Evolutionary conservation across 495 filamentous ascomycete genomes (phyloP).

Genomic region (Trypethelium eluteriae): DNA sequence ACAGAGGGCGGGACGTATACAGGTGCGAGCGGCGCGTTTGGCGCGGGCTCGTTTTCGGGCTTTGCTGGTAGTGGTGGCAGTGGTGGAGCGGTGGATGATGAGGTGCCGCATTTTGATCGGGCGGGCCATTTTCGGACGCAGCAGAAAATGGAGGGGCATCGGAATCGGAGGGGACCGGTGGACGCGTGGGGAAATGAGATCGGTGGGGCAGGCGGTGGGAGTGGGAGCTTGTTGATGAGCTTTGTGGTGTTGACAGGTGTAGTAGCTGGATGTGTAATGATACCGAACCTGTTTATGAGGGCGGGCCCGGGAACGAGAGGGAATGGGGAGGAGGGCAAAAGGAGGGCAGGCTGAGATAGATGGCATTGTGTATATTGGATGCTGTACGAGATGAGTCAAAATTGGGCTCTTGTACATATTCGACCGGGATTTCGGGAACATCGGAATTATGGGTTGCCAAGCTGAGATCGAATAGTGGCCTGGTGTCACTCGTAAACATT

Average conservation of each 20-base stretch:
- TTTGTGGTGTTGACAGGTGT: conserved; percentile 37
- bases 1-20: too few species aligned
- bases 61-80: conserved; percentile 32
- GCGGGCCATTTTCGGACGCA: conserved; percentile 62
- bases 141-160: conserved; percentile 50
- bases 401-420: not conserved
- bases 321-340: conserved; percentile 17
- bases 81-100: conserved; percentile 33
- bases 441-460: not conserved
- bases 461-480: not conserved
- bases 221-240: conserved; percentile 39
- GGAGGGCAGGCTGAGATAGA: conserved; percentile 18
- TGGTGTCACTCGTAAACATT: too few species aligned
- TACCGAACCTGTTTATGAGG: conserved; percentile 16
- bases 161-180: conserved; percentile 25
- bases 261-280: conserved; percentile 22
- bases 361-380: not conserved
- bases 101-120: conserved; percentile 58
- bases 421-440: not conserved
- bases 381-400: not conserved
- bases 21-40: conserved; percentile 6
- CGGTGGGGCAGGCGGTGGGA: conserved; percentile 21
- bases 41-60: conserved; percentile 14
- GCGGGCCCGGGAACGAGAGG: conserved; percentile 11
- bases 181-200: conserved; percentile 25